Evolutionary conservation across 2,329 filamentous ascomycete genomes (phyloP).

Genomic region (Aureobasidium namibiae): DNA sequence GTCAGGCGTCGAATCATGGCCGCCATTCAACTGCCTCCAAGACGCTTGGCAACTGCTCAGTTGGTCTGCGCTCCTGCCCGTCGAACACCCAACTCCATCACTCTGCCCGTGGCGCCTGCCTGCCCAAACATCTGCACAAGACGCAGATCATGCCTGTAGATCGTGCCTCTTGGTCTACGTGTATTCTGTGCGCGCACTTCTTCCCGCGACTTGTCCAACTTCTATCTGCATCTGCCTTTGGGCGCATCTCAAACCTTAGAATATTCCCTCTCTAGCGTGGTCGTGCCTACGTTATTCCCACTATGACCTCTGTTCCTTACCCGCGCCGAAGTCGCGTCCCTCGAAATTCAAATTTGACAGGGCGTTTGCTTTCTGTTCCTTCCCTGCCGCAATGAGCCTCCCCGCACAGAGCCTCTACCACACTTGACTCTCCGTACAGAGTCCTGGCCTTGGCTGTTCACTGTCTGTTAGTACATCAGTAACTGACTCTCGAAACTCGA

Average conservation of each 20-base stretch:
- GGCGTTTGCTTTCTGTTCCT: not conserved
- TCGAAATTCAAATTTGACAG: not conserved
- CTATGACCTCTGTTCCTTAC: not conserved
- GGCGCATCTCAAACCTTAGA: too few species aligned
- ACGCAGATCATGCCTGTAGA: not conserved
- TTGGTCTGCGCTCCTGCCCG: not conserved
- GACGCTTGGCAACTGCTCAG: not conserved
- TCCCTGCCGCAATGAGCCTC: not conserved
- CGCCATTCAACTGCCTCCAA: not conserved
- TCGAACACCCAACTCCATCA: not conserved
- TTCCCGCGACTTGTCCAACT: not conserved
- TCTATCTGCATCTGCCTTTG: too few species aligned
- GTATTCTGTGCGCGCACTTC: not conserved
- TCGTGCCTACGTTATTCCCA: not conserved
- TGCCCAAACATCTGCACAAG: not conserved
- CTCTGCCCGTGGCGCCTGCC: not conserved
- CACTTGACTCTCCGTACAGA: not conserved
- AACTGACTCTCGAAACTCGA: not conserved
- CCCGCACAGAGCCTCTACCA: slow-evolving; percentile 3
- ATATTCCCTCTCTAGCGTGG: too few species aligned
- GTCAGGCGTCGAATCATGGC: not conserved
- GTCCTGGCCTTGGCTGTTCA: not conserved
- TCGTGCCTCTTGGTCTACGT: not conserved
- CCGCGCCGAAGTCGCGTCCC: not conserved
- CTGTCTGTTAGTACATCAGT: not conserved